Conservation (phyloP, 345 rosid species). For the Melastoma malabathricum region DNA sequence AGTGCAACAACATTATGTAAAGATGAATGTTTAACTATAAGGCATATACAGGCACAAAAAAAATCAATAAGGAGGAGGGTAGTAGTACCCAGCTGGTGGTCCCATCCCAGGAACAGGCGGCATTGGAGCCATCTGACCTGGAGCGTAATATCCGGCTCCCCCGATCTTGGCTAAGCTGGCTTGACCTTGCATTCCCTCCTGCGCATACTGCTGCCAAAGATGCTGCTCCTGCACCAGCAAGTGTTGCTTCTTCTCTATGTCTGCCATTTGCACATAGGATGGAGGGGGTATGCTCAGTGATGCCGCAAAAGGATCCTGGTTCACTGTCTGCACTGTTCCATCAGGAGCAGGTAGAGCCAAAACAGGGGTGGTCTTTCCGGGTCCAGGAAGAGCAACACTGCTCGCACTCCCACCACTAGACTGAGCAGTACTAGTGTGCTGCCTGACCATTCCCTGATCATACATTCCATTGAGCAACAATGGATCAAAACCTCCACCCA, state of each 20-base stretch:
- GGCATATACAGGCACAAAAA: conserved; percentile 12
- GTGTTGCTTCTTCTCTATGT: conserved; percentile 68
- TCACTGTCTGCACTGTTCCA: conserved; percentile 44
- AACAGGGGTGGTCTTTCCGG: conserved; percentile 34
- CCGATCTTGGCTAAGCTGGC: conserved; percentile 33
- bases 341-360: conserved; percentile 74
- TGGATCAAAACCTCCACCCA: conserved; percentile 75
- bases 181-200: conserved; percentile 70
- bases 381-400: conserved; percentile 57
- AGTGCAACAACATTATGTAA: too few relatives aligned
- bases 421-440: conserved; percentile 54
- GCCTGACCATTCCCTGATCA: conserved; percentile 87
- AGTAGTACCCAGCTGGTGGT: conserved; percentile 38
- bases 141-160: conserved; percentile 24
- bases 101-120: conserved; percentile 33
- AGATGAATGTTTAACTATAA: too few relatives aligned
- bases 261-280: conserved; percentile 65
- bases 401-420: conserved; percentile 79
- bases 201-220: conserved; percentile 54
- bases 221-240: conserved; percentile 55
- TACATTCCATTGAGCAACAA: conserved; percentile 80
- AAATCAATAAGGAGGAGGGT: conserved; percentile 24
- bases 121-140: conserved; percentile 24
- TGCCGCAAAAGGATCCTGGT: conserved; percentile 65
- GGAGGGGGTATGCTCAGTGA: conserved; percentile 55